Evolutionary conservation across 139 green algal species (phyloP), one percentile per base, ranked within the genome.

Genomic region (Volvox reticuliferus): DNA sequence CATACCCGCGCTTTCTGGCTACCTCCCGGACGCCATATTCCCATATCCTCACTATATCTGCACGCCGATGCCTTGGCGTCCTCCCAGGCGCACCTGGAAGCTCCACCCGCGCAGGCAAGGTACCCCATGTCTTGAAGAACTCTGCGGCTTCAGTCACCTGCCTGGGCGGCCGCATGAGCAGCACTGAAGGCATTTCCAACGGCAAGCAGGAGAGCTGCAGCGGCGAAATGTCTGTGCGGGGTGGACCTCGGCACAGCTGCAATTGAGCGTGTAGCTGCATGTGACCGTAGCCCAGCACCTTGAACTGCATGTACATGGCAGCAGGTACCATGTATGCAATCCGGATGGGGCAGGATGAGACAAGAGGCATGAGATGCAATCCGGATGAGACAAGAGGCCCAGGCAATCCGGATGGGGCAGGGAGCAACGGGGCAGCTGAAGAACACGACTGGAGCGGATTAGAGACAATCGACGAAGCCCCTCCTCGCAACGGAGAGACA

Each of bases 91-190:
- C 73, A 93, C 91, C 93, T 68, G 93, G 89, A 16, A 95, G 89
- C 92, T 95, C 92, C 0, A 75, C 30, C 28, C 91, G 87, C 13
- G 79, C 87, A 6, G 91, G 88, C 77, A 94, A 88, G 2, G 65
- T 76, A 20, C 76, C 79, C 91, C 91, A 94, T 0, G 24, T 37
- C 62, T 85, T 79, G 91, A 92, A 94, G 82, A 94, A 94, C 1
- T 88, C 88, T 26, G 81, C 73, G 3, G 73, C 30, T 21, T 37
- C 37, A 33, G 33, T 61, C 71, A 35, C 2, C 80, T 20, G 24
- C 18, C 6, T 22, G 68, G 68, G 62, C 63, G 62, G 71, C 28
- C 35, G 75, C 82, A 92, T 44, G 30, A 83, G 75, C 83, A 71
- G 16, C 1, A 14, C 12, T 28, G 62, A 0, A 28, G 79, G 82